Percentiles rank a stretch among this genome's conserved stretches.
phyloP scores from a whole-genome alignment of 257 asterid genomes.

The Haberlea rhodopensis region DNA sequence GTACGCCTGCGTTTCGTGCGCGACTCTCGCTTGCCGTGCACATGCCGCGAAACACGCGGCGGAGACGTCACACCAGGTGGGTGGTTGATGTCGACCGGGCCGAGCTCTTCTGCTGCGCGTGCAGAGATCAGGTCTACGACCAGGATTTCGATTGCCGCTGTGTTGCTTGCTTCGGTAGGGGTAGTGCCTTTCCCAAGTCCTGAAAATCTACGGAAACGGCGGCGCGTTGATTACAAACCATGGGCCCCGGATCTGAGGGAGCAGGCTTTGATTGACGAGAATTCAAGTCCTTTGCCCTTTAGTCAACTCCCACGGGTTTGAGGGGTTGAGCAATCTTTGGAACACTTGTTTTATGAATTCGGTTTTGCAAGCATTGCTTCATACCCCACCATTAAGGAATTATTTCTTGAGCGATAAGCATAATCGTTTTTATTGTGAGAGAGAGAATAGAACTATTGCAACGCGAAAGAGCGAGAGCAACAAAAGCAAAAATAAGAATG shows the following conservation, averaged over 20 bases:
- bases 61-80: slow-evolving; percentile 53
- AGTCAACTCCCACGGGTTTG: slow-evolving; percentile 68
- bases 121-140: slow-evolving; percentile 83
- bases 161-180: slow-evolving; percentile 45
- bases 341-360: slow-evolving; percentile 95
- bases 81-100: slow-evolving; percentile 68
- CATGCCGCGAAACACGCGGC: slow-evolving; percentile 65
- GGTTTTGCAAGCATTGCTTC: slow-evolving; percentile 87
- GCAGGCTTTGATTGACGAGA: slow-evolving; percentile 55
- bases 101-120: slow-evolving; percentile 76
- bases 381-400: slow-evolving; percentile 89
- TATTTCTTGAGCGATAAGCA: slow-evolving; percentile 83
- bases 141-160: slow-evolving; percentile 66
- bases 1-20: slow-evolving; percentile 65
- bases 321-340: slow-evolving; percentile 81
- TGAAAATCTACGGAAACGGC: slow-evolving; percentile 54
- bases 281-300: slow-evolving; percentile 47
- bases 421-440: slow-evolving; percentile 69
- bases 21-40: slow-evolving; percentile 44
- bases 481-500: slow-evolving; percentile 32
- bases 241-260: slow-evolving; percentile 75
- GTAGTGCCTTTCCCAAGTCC: slow-evolving; percentile 30
- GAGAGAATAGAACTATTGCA: slow-evolving; percentile 53
- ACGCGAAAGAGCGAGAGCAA: slow-evolving; percentile 42
- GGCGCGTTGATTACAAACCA: slow-evolving; percentile 74